phyloP scores from a whole-genome alignment of 148 eudicot species.

The Rhododendron griersonianum region DNA sequence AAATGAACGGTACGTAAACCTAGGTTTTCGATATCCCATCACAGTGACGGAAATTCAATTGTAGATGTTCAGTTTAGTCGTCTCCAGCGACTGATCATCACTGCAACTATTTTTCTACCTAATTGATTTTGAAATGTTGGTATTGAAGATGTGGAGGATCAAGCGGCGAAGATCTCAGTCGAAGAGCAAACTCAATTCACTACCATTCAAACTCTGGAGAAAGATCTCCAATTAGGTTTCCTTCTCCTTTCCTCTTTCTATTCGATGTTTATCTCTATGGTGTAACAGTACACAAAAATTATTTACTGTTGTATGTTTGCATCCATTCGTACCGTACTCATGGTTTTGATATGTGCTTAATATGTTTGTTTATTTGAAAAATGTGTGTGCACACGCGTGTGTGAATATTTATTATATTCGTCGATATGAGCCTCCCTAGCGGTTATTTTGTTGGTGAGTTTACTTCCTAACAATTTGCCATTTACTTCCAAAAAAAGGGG shows the following conservation, averaged over 20 bases:
- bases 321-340: neutral
- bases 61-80: neutral
- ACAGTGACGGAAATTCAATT: neutral
- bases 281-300: neutral
- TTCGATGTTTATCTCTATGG: neutral
- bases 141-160: constrained; percentile 79
- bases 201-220: constrained; percentile 57
- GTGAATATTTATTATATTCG: neutral
- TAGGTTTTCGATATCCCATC: neutral
- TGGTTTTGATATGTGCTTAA: neutral
- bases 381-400: neutral
- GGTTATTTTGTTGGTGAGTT: neutral
- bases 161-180: constrained; percentile 66
- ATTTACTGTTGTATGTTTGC: no score
- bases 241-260: neutral
- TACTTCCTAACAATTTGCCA: neutral
- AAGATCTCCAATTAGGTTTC: constrained; percentile 68
- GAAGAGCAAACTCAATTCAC: constrained; percentile 86
- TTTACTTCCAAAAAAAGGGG: neutral
- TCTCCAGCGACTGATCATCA: neutral
- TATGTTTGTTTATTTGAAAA: neutral
- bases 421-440: neutral
- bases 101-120: neutral
- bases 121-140: constrained; percentile 5
- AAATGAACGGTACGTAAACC: constrained; percentile 54